Conservation (phyloP, 306 rosid genomes). For the Medicago lupulina region DNA sequence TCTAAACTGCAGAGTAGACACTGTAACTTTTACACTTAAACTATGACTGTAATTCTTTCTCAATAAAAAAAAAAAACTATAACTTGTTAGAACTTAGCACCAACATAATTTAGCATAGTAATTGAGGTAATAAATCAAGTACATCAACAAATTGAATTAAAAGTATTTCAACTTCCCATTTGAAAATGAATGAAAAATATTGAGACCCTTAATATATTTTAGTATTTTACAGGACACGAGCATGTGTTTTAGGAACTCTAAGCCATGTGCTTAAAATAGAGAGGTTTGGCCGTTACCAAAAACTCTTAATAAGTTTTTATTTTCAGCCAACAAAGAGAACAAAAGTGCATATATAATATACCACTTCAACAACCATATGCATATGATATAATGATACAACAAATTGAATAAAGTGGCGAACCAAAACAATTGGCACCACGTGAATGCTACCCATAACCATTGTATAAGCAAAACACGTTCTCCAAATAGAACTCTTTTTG, state of each 20-base stretch:
- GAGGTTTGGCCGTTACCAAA: background rate
- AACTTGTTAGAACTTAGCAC: background rate
- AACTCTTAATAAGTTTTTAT: no score
- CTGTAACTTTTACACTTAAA: background rate
- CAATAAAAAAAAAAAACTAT: background rate
- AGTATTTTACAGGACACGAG: background rate
- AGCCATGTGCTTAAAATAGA: background rate
- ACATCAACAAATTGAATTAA: no score
- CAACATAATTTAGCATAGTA: no score
- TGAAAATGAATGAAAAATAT: no score
- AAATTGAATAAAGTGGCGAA: constrained; percentile 26
- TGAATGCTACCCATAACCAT: constrained; percentile 33
- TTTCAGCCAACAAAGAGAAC: background rate
- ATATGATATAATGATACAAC: background rate
- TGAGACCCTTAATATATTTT: no score
- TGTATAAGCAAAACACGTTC: constrained; percentile 29
- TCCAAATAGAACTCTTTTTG: constrained; percentile 1
- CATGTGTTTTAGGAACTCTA: background rate
- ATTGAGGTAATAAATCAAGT: no score
- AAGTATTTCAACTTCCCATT: no score
- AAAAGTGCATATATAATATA: constrained; percentile 6
- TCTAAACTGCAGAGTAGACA: background rate
- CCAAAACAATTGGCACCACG: constrained; percentile 25
- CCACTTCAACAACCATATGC: constrained; percentile 33
- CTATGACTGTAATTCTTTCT: background rate